Base-by-base conservation (phyloP, 108 stramenopile species). In the Discostella stelligeroides region DNA sequence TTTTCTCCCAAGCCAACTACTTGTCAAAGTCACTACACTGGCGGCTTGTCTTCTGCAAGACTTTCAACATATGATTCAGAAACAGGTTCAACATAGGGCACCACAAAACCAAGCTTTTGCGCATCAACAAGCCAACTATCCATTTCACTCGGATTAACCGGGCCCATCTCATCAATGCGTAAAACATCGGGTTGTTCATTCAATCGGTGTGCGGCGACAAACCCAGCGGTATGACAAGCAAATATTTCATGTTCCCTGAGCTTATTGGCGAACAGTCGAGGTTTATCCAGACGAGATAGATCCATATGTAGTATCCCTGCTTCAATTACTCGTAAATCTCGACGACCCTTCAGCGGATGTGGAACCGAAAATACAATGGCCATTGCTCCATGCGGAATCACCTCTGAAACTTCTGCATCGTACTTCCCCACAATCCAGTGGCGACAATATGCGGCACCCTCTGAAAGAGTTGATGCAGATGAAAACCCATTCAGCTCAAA, bases 391-490 rank as follows among this genome's bases (percentile, higher is more conserved):
- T 83, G 82, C 24, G 82, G 82, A 46, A 84, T 81, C 23, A 66
- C 38, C 1, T 63, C 20, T 24, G 71, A 67, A 40, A 84, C 75
- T 21, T 48, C 29, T 21, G 23, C 43, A 37, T 84, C 83, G 38
- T 84, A 84, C 57, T 84, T 84, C 2, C 83, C 83, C 12, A 84
- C 83, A 12, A 84, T 84, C 83, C 83, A 84, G 46, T 56, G 63
- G 28, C 53, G 74, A 49, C 71, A 65, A 25, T 60, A 76, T 13
- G 63, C 58, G 21, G 63, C 39, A 12, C 83, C 83, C 30, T 81
- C 83, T 15, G 53, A 37, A 11, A 84, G 75, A 7, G 75, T 77
- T 13, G 75, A 55, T 28, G 83, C 79, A 8, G 75, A 38, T 21
- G 70, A 50, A 49, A 84, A 84, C 0, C 76, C 83, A n/a, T 81